Base-by-base conservation (phyloP, 768 basidiomycete species). In the Phylloporus sp. region DNA sequence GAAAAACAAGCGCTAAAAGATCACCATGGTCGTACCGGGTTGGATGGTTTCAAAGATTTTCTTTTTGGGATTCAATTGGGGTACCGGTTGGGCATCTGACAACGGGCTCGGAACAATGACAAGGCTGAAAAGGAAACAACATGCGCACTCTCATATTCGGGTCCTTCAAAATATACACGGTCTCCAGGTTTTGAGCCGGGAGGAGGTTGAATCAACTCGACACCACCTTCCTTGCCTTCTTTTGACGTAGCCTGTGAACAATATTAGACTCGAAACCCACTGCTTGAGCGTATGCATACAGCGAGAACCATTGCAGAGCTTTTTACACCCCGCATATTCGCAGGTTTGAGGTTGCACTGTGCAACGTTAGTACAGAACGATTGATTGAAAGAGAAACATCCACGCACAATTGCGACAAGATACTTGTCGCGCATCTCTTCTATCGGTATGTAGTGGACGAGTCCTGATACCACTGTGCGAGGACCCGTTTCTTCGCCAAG, bases 31-130 rank as follows among this genome's bases (percentile, higher is more conserved):
- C 70, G 22, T 59, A 86, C 91, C 88, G 45, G 94, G 93, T 66
- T 97, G 97, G 45, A 99, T 82, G 0, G 94, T 87, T 73, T 99
- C 97, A 62, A 97, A 99, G 28, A 98, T 90, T 74, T 98, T 99
- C 77, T 97, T 98, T 75, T 98, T 99, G 12, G 97, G 97, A 70
- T 97, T 97, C 51, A 99, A 76, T 62, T 95, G 92, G 7, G 86
- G 63, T 22, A 95, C 73, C 0, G 94, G 88, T 18, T 75, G 78
- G 1, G 77, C 77, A 59, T 74, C 86, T 86, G 45, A 48, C 41
- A 28, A 15, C 10, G 44, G 40, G 11, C 46, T 52, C 23, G 60
- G 45, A 56, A 26, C 26, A 12, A 39, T 11, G 24, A 1, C 7
- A 6, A 7, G 2, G 18, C 23, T 22, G 1, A 13, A 46, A 46